Evolutionary conservation across 495 filamentous ascomycete genomes (phyloP).

Genomic region (Penicillium ochrochloron): DNA sequence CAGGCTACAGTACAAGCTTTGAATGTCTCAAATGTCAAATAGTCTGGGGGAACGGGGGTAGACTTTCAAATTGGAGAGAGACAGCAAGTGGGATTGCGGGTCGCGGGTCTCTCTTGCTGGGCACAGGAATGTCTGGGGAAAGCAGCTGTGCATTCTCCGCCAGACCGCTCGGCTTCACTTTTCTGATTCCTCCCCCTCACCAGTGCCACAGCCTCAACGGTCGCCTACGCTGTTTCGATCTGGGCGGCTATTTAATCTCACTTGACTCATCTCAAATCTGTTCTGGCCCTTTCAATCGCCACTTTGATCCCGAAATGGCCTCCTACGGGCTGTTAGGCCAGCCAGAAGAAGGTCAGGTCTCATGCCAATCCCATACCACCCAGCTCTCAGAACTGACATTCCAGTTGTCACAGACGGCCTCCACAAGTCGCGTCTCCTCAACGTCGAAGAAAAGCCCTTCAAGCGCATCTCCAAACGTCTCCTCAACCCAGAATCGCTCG

Average conservation of each 20-base stretch:
- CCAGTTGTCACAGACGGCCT: constrained; percentile 65
- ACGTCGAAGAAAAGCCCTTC: constrained; percentile 92
- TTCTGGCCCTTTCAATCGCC: neutral
- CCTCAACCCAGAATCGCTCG: constrained; percentile 64
- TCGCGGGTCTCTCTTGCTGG: neutral
- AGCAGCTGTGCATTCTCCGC: constrained; percentile 23
- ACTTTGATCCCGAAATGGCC: constrained; percentile 37
- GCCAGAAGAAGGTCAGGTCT: constrained; percentile 54
- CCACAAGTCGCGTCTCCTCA: constrained; percentile 87
- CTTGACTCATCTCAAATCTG: neutral
- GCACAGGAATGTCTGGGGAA: constrained; percentile 21
- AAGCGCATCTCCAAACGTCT: constrained; percentile 85
- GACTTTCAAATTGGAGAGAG: neutral
- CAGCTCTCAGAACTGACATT: constrained; percentile 26
- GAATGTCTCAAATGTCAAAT: constrained; percentile 4
- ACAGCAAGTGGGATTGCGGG: constrained; percentile 8
- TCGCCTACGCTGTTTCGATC: constrained; percentile 1
- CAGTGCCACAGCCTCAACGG: neutral
- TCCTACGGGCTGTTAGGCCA: constrained; percentile 55
- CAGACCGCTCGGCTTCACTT: constrained; percentile 37
- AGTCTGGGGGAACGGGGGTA: neutral
- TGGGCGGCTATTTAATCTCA: neutral
- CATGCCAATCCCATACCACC: constrained; percentile 9
- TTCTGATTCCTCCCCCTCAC: constrained; percentile 12
- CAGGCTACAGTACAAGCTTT: neutral